Evolutionary conservation across 2,329 filamentous ascomycete genomes (phyloP), one percentile per base, ranked within the genome.

Genomic region (Phyllosticta citriasiana): DNA sequence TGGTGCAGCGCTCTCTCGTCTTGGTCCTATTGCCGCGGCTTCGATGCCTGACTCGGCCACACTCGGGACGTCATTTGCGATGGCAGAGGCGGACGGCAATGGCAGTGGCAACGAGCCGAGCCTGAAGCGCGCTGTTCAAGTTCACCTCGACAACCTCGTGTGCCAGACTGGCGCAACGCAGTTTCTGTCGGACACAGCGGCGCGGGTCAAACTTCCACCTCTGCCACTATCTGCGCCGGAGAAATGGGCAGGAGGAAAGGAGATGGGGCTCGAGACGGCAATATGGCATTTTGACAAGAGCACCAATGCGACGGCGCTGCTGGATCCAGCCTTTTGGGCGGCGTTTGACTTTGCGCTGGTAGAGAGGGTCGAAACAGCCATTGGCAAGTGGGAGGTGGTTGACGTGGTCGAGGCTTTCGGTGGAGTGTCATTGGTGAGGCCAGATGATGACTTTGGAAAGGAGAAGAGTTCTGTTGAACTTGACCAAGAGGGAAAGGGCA

Each of bases 1-100:
- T 55, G 94, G 90, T 24, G 84, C 89, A 63, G 94, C 92, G 2
- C 79, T 97, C 9, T 67, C 69, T 25, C 66, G 69, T 10, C 72
- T 81, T 1, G 77, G 80, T 63, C 62, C 65, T 25, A 52, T 67
- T 8, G 64, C 68, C 12, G 22, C 64, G 0, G 64, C 72, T 57
- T 58, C 63, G 63, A 63, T 68, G 12, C 61, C 55, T n/a, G n/a
- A 53, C 25, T 16, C 27, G 26, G 65, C n/a, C 65, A 69, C 47
- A 63, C 40, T 47, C 14, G 40, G 40, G 3, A 47, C 40, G n/a
- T 47, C 40, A 47, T 47, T 47, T 47, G 40, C 40, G 40, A 47
- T 47, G 3, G 40, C 40, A 16, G 40, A 47, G 40, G 68, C 2
- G 67, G 72, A 40, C 63, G 69, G 30, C 26, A 50, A 57, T 10